Percentiles rank a stretch among this genome's conserved stretches.
phyloP scores from a whole-genome alignment of 129 eudicot species.

The Sambucus nigra region DNA sequence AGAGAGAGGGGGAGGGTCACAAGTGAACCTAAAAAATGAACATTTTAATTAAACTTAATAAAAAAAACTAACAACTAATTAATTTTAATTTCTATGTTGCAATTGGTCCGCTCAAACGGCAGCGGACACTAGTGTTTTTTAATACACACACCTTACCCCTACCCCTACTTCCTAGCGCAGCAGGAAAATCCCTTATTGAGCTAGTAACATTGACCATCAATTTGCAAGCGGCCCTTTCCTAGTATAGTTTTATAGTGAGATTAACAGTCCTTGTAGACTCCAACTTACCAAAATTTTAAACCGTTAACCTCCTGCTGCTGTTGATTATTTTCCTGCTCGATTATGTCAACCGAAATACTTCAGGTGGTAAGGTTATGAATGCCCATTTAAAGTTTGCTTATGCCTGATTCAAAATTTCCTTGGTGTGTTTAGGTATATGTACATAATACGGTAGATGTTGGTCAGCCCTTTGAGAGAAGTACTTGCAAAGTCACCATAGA shows the following conservation, averaged over 20 bases:
- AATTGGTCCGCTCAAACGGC: too few relatives aligned
- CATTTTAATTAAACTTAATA: too few relatives aligned
- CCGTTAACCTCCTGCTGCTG: slow-evolving; percentile 82
- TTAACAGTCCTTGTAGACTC: slow-evolving; percentile 94
- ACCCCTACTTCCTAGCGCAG: slow-evolving; percentile 92
- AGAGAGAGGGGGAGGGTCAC: too few relatives aligned
- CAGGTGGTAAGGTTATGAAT: slow-evolving; percentile 48
- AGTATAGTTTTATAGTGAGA: slow-evolving; percentile 94
- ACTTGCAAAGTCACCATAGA: slow-evolving; percentile 92
- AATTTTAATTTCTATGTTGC: too few relatives aligned
- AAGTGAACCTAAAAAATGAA: too few relatives aligned
- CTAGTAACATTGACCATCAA: slow-evolving; percentile 93
- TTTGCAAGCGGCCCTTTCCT: slow-evolving; percentile 85
- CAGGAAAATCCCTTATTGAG: slow-evolving; percentile 95
- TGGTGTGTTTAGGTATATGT: slow-evolving; percentile 70
- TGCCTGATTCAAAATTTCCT: background rate
- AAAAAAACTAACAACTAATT: too few relatives aligned
- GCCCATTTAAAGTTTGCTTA: background rate
- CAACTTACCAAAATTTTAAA: slow-evolving; percentile 87
- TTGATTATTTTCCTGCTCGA: slow-evolving; percentile 94
- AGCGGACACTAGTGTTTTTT: too few relatives aligned
- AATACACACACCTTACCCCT: too few relatives aligned
- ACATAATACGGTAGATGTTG: slow-evolving; percentile 92
- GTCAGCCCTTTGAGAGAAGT: slow-evolving; percentile 97
- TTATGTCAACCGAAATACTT: slow-evolving; percentile 84